Evolutionary conservation across 2,329 filamentous ascomycete genomes (phyloP).

Genomic region (Xylariaceae sp.): DNA sequence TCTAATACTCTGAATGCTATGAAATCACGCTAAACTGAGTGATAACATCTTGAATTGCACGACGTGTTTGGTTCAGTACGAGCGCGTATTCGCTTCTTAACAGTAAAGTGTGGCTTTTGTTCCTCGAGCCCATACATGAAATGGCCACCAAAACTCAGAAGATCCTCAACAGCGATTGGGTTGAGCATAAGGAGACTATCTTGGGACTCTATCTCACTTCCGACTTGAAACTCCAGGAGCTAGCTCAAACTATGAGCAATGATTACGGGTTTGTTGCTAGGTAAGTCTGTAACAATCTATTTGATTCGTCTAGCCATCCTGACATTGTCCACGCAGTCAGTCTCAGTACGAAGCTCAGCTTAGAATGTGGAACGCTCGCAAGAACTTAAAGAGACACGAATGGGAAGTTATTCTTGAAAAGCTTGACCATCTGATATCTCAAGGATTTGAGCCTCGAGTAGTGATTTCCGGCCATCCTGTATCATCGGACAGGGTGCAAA

Average conservation of each 20-base stretch:
- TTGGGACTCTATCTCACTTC: slow-evolving; percentile 9
- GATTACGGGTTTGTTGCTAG: slow-evolving; percentile 14
- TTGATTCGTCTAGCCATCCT: not conserved
- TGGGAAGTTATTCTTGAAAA: slow-evolving; percentile 15
- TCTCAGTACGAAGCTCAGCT: slow-evolving; percentile 21
- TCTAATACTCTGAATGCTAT: too few relatives aligned
- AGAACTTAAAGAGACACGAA: slow-evolving; percentile 16
- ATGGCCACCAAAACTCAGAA: slow-evolving; percentile 16
- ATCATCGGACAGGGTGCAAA: slow-evolving; percentile 1
- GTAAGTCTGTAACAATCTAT: slow-evolving; percentile 1
- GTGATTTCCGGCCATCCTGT: slow-evolving; percentile 16
- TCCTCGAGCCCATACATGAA: not conserved
- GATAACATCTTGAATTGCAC: too few relatives aligned
- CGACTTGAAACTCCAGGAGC: slow-evolving; percentile 1
- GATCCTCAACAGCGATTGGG: slow-evolving; percentile 11
- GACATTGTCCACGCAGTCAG: not conserved
- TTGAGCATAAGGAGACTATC: slow-evolving; percentile 15
- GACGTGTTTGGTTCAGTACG: too few relatives aligned
- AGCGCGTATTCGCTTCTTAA: not conserved
- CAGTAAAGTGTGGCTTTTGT: not conserved
- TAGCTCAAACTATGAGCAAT: slow-evolving; percentile 9
- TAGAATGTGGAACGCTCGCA: slow-evolving; percentile 16
- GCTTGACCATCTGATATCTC: slow-evolving; percentile 8
- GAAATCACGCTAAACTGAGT: too few relatives aligned
- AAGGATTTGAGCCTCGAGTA: slow-evolving; percentile 2